Percentiles rank a stretch among this genome's conserved stretches.
These are phyloP conservation scores for Pseudogymnoascus verrucosus DNA, from an alignment of 2,329 filamentous ascomycete species.

Conservation along the genomic window DNA sequence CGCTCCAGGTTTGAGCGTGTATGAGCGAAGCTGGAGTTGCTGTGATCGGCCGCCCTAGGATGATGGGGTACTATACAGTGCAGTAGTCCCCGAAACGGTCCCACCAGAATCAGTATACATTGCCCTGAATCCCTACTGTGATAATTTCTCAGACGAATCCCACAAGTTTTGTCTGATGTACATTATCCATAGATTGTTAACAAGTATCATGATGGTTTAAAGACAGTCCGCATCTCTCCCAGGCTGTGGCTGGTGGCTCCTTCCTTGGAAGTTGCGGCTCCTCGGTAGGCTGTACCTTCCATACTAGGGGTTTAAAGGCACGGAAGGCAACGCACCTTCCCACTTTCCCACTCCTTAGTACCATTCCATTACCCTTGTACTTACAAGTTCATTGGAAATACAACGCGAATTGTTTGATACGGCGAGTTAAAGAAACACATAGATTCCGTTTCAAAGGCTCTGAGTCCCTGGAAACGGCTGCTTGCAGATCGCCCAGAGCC, in stretches of 20 bases:
- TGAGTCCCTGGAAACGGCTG: neutral
- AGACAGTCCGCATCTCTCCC: neutral
- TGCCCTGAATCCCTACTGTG: neutral
- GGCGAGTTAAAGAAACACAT: neutral
- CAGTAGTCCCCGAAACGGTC: neutral
- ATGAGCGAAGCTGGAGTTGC: neutral
- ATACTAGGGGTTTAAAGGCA: neutral
- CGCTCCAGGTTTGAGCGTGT: neutral
- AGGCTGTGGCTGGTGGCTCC: neutral
- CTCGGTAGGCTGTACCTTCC: neutral
- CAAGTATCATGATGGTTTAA: neutral
- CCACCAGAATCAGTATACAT: neutral
- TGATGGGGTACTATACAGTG: neutral
- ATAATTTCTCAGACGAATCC: neutral
- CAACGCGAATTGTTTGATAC: neutral
- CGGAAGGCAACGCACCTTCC: conserved; percentile 1
- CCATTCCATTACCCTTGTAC: neutral
- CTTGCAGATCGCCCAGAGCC: neutral
- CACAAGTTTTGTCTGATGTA: neutral
- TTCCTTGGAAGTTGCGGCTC: neutral
- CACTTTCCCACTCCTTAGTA: neutral
- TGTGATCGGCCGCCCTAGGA: neutral
- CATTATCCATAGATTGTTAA: neutral
- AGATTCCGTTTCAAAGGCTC: neutral
- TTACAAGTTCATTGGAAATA: neutral